Conservation (phyloP, 169 alveolate genomes). For the Eimeria sp. region DNA sequence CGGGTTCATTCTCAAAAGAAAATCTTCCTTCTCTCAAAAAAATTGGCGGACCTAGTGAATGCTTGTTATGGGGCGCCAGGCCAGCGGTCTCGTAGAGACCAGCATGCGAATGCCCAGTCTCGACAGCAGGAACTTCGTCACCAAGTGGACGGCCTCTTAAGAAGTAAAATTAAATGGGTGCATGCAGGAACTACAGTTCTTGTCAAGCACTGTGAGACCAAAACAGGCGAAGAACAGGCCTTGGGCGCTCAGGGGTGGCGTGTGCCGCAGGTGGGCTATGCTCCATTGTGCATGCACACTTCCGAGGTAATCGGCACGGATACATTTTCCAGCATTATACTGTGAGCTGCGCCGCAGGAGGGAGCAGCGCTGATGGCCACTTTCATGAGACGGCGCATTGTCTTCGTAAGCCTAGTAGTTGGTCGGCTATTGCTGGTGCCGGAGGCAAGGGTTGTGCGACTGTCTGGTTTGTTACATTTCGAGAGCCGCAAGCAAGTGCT, state of each 20-base stretch:
- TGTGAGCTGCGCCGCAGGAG: constrained; percentile 66
- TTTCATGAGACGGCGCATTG: constrained; percentile 79
- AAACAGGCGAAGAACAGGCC: constrained; percentile 38
- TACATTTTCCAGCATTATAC: too few species aligned
- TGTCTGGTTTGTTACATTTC: constrained; percentile 1
- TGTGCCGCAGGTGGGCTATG: constrained; percentile 54
- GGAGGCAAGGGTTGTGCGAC: constrained; percentile 67
- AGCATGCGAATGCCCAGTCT: background rate
- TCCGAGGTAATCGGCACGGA: too few species aligned
- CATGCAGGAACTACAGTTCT: constrained; percentile 78
- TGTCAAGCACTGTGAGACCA: constrained; percentile 68
- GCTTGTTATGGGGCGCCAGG: constrained; percentile 25
- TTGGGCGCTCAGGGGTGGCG: constrained; percentile 78
- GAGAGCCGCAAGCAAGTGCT: constrained; percentile 24
- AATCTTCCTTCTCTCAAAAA: constrained; percentile 68
- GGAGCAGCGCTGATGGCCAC: constrained; percentile 80
- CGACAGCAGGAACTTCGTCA: background rate
- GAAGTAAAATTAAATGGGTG: constrained; percentile 75
- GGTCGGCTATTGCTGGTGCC: constrained; percentile 71
- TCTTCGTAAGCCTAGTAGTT: constrained; percentile 63
- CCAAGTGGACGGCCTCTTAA: constrained; percentile 15
- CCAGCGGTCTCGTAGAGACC: background rate
- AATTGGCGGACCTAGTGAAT: constrained; percentile 60
- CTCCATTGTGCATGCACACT: background rate
- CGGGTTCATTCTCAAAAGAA: constrained; percentile 80